These are phyloP conservation scores for Butyriboletus appendiculatus DNA, from an alignment of 1,284 basidiomycete species.

Conservation along the genomic window DNA sequence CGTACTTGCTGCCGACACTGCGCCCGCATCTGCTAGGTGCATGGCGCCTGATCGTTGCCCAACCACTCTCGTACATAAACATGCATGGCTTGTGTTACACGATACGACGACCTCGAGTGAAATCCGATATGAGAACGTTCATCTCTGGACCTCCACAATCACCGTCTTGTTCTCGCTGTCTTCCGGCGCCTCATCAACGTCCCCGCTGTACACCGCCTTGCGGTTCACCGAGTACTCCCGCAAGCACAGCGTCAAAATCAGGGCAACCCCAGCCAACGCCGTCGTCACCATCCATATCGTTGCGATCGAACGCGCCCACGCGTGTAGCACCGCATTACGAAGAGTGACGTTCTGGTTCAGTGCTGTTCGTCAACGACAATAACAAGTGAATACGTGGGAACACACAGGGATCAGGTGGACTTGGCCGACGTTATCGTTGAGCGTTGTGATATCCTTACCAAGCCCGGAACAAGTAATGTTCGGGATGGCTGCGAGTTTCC, in stretches of 20 bases:
- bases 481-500: constrained; percentile 51
- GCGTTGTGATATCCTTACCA: constrained; percentile 50
- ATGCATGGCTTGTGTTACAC: no score
- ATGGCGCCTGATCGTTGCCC: no score
- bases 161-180: no score
- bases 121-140: no score
- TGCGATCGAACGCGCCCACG: constrained; percentile 67
- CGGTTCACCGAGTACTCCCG: constrained; percentile 60
- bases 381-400: constrained; percentile 8
- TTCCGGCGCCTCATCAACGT: constrained; percentile 15
- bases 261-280: constrained; percentile 53
- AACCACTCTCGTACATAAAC: no score
- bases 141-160: no score
- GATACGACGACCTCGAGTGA: no score
- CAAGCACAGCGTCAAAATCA: constrained; percentile 59
- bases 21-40: no score
- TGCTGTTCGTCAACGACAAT: background rate
- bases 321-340: constrained; percentile 58
- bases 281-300: constrained; percentile 73
- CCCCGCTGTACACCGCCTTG: constrained; percentile 44
- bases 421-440: constrained; percentile 54
- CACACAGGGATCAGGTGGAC: constrained; percentile 59
- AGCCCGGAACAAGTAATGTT: constrained; percentile 37
- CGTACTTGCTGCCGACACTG: background rate
- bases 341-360: constrained; percentile 45